Base-by-base conservation (phyloP, 2,329 filamentous ascomycete genomes). In the Xylariaceae sp. region DNA sequence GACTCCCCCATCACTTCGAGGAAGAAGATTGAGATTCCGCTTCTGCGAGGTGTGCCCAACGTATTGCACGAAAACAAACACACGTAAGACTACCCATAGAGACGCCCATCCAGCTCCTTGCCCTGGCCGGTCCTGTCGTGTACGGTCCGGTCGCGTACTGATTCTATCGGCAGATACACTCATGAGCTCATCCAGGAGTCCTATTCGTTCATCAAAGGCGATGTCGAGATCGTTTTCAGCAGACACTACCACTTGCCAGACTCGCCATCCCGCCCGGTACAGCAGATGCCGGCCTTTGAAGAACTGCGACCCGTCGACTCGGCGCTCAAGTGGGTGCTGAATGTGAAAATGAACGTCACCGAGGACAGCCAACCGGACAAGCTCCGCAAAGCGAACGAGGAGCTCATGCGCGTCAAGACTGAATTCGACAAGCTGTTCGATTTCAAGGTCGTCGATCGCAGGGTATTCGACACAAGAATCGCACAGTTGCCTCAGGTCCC, bases 361-460 rank as follows among this genome's bases (percentile, higher is more conserved):
- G 78, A 83, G 50, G 79, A 82, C 46, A 78, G 73, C 55, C 75
- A 78, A 45, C 80, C 80, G 0, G 78, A 81, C 35, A 78, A 80
- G 59, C 72, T 83, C 30, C 71, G 75, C 40, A 75, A 80, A 56
- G 80, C 72, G 0, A 73, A 76, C 38, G 76, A 78, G n/a, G 71
- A 75, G 53, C 66, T 86, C 5, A 55, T 75, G 15, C 68, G 64
- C 1, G 58, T 80, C 56, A 75, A 74, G 60, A 75, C 81, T 44
- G 90, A 95, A 65, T 90, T 97, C 39, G 83, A 86, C 49, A 85
- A 78, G 35, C 75, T 95, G 4, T 96, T 97, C 61, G 89, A 96
- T 65, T 96, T 97, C 71, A 76, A 83, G 60, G 75, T 80, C 44
- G 83, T 96, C 83, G 70, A 88, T 22, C 55, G 65, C 7, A 58